Evolutionary conservation across 140 eudicot genomes (phyloP), one percentile per base, ranked within the genome.

Genomic region (Flaveria floridana): DNA sequence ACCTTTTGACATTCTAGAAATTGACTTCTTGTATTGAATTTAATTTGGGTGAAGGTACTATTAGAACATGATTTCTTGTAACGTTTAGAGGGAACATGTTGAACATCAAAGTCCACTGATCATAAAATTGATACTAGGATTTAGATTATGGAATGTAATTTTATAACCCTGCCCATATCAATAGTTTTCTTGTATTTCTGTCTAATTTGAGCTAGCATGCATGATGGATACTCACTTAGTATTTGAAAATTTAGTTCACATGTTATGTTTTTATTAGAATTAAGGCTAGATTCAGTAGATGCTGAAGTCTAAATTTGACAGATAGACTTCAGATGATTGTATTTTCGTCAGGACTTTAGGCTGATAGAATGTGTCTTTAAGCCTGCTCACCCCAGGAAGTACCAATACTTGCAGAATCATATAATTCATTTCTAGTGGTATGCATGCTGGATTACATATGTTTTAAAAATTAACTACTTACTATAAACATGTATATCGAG

Each of bases 211-310:
- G 23, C 6, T 39, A 16, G 59, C 16, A 47, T 64, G 59, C 56
- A 70, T 76, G 41, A 55, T 55, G 34, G 81, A 77, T 51, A 34
- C 63, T 28, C 64, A 1, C 14, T 39, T 68, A 68, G 6, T 15
- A 26, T 72, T 55, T 56, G 23, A 51, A 71, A 34, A 41, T 12
- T 53, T 59, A 12, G 26, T 10, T 56, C 76, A 10, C 58, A 26
- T 47, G 37, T 47, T 47, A 20, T 47, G 13, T 14, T 18, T 56
- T n/a, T 6, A 68, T 23, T 13, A 26, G 2, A 42, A 47, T 14
- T 20, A 13, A 68, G 42, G 14, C 19, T 46, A 68, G 34, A 67
- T 67, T 19, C 14, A 68, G 55, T 19, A 46, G 30, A 68, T 23
- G 47, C 21, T 46, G 30, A 47, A 12, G 58, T 68, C 59, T 68